Percentiles rank a stretch among this genome's conserved stretches.
phyloP scores from a whole-genome alignment of 352 stramenopile genomes.

The Globisporangium echinulatum region DNA sequence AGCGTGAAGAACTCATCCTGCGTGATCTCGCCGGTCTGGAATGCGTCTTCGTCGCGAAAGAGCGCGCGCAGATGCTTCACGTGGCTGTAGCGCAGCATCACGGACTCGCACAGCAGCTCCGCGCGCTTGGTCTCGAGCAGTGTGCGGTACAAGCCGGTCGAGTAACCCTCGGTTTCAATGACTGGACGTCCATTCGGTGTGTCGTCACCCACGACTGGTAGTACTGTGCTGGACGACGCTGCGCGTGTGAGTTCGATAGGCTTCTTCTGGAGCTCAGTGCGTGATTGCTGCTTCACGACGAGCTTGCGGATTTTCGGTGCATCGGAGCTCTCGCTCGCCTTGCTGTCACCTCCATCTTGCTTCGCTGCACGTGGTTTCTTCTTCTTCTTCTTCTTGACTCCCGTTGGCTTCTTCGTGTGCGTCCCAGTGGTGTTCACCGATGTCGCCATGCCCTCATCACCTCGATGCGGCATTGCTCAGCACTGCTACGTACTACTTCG shows the following conservation, averaged over 20 bases:
- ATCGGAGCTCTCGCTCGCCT: background rate
- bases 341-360: background rate
- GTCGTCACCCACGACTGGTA: background rate
- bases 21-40: slow-evolving; percentile 43
- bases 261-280: slow-evolving; percentile 1
- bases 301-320: slow-evolving; percentile 5
- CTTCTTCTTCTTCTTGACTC: slow-evolving; percentile 6
- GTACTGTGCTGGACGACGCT: background rate
- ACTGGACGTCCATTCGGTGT: slow-evolving; percentile 3
- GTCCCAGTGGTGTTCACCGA: background rate
- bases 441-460: background rate
- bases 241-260: background rate
- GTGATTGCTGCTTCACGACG: slow-evolving; percentile 10
- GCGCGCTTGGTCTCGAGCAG: slow-evolving; percentile 42
- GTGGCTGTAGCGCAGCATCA: slow-evolving; percentile 36
- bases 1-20: slow-evolving; percentile 52
- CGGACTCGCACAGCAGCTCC: slow-evolving; percentile 45
- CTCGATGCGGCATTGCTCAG: background rate
- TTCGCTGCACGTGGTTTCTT: slow-evolving; percentile 13
- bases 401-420: background rate
- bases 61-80: slow-evolving; percentile 25
- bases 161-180: slow-evolving; percentile 16
- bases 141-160: slow-evolving; percentile 37
- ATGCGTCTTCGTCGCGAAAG: slow-evolving; percentile 41
- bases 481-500: background rate